These are phyloP conservation scores for Prillingera fragicola DNA, from an alignment of 1,284 basidiomycete species.

Conservation along the genomic window DNA sequence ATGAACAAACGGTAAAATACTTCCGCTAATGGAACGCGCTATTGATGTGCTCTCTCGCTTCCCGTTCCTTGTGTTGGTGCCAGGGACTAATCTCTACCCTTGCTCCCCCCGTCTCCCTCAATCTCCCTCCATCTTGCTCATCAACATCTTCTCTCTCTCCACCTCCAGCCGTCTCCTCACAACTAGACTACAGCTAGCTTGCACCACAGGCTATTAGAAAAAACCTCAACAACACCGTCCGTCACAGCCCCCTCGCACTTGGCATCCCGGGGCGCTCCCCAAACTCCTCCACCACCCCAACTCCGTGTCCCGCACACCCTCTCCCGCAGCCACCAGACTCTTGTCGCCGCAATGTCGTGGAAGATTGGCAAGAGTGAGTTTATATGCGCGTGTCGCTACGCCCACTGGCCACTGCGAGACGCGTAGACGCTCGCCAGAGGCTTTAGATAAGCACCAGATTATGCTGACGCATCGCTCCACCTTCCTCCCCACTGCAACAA, in stretches of 20 bases:
- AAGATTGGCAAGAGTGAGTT: constrained; percentile 51
- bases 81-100: constrained; percentile 6
- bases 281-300: neutral
- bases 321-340: neutral
- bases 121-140: constrained; percentile 6
- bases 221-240: too few species aligned
- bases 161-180: too few species aligned
- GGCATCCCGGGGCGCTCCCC: neutral
- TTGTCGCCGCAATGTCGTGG: constrained; percentile 45
- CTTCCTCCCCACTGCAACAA: constrained; percentile 50
- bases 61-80: too few species aligned
- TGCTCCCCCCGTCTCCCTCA: constrained; percentile 3
- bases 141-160: too few species aligned
- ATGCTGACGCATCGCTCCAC: constrained; percentile 13
- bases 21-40: too few species aligned
- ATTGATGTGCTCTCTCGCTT: neutral
- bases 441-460: neutral
- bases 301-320: neutral
- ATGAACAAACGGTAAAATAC: too few species aligned
- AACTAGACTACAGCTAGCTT: too few species aligned
- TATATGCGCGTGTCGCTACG: neutral
- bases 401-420: constrained; percentile 1
- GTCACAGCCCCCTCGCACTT: too few species aligned
- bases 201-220: too few species aligned
- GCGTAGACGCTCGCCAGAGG: neutral